Percentiles rank a stretch among this genome's conserved stretches.
Evolutionary conservation across 768 basidiomycete species (phyloP).

Genomic region (Multifurca ochricompacta): DNA sequence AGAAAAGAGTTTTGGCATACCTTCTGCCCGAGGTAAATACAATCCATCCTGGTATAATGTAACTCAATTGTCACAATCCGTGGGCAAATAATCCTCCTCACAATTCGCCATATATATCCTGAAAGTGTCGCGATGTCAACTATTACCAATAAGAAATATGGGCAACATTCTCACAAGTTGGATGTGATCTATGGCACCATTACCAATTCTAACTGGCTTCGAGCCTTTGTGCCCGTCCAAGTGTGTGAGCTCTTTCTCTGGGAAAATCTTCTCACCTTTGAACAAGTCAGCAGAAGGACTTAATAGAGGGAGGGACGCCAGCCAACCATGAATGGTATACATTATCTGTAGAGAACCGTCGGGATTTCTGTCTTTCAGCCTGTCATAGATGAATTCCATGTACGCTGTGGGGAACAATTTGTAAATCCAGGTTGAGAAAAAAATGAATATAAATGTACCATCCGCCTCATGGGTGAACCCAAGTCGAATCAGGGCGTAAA

Average conservation of each 20-base stretch:
- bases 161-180: conserved; percentile 52
- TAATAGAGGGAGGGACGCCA: neutral
- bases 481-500: conserved; percentile 88
- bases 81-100: conserved; percentile 28
- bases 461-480: conserved; percentile 93
- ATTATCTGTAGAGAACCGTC: conserved; percentile 95
- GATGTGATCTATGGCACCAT: conserved; percentile 91
- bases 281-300: neutral
- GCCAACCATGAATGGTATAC: conserved; percentile 85
- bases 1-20: conserved; percentile 29
- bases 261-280: conserved; percentile 58
- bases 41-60: conserved; percentile 63
- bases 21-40: conserved; percentile 95
- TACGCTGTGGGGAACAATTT: conserved; percentile 43
- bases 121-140: conserved; percentile 1
- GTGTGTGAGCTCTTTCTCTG: conserved; percentile 77
- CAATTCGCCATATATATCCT: conserved; percentile 98
- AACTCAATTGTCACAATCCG: neutral
- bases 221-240: conserved; percentile 85
- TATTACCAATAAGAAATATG: neutral
- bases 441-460: conserved; percentile 35
- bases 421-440: conserved; percentile 3
- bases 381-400: conserved; percentile 85
- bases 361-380: conserved; percentile 73
- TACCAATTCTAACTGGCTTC: conserved; percentile 84